Conservation (phyloP, 352 stramenopile species). For the Sclerospora graminicola region DNA sequence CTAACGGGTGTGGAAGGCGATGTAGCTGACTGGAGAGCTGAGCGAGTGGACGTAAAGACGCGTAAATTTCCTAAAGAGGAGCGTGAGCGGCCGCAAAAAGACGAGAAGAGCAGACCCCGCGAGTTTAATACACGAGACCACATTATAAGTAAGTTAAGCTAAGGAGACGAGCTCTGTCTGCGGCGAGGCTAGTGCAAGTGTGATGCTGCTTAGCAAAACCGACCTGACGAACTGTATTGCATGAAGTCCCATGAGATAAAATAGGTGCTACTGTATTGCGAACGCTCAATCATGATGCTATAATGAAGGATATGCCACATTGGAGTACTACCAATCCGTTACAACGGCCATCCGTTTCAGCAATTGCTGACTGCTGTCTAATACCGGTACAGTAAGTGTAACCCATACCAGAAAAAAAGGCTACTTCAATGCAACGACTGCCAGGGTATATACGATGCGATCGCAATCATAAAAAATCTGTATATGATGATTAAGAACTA, state of each 20-base stretch:
- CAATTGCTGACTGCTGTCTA: too few relatives aligned
- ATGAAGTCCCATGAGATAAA: too few relatives aligned
- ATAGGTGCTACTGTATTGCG: background rate
- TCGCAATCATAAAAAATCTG: too few relatives aligned
- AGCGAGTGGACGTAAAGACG: constrained; percentile 20
- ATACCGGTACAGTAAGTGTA: too few relatives aligned
- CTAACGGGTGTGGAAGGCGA: constrained; percentile 5
- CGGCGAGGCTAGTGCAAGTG: constrained; percentile 7
- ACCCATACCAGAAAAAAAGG: too few relatives aligned
- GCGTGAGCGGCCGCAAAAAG: constrained; percentile 9
- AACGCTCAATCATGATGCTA: background rate
- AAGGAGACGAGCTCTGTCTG: constrained; percentile 1
- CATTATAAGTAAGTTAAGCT: constrained; percentile 10
- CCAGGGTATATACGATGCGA: too few relatives aligned
- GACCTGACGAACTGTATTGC: background rate
- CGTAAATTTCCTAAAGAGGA: constrained; percentile 15
- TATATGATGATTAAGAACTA: too few relatives aligned
- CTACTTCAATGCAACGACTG: too few relatives aligned
- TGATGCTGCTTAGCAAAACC: constrained; percentile 12
- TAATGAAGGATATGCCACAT: background rate
- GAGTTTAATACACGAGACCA: constrained; percentile 12
- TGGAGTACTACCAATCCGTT: constrained; percentile 13
- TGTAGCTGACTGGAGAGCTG: constrained; percentile 6
- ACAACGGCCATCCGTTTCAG: background rate
- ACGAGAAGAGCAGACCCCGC: constrained; percentile 18